Percentiles rank a stretch among this genome's conserved stretches.
Conservation (phyloP, 306 rosid genomes). For the Trichosanthes cucumerina region DNA sequence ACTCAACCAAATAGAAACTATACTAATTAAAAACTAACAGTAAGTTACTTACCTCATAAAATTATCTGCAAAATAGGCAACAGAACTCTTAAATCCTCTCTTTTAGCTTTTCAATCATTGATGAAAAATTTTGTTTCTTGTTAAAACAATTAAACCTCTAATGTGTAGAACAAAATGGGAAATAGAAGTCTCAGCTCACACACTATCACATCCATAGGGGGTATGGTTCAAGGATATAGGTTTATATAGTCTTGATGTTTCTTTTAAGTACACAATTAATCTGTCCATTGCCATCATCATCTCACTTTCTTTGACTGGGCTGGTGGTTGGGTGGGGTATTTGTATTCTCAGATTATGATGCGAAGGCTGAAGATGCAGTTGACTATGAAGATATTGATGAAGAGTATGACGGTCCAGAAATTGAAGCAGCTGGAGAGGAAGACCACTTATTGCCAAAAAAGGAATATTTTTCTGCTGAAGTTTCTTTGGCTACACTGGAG, state of each 20-base stretch:
- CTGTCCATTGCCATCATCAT: not conserved
- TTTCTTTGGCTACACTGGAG: conserved; percentile 44
- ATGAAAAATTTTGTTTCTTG: not conserved
- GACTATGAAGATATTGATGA: conserved; percentile 97
- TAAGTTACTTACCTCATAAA: not conserved
- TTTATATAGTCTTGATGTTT: not conserved
- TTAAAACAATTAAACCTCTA: not conserved
- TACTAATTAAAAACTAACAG: not conserved
- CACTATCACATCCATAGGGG: not conserved
- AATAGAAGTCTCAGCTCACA: not conserved
- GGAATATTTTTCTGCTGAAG: conserved; percentile 51
- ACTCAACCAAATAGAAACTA: not conserved
- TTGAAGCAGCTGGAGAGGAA: conserved; percentile 76
- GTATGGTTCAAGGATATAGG: not conserved
- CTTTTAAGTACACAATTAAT: not conserved
- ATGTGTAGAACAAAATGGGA: not conserved
- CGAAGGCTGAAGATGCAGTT: conserved; percentile 87
- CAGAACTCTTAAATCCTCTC: not conserved
- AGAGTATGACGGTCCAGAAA: conserved; percentile 89
- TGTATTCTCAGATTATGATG: conserved; percentile 52
- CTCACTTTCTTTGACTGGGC: not conserved
- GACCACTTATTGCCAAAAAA: conserved; percentile 73
- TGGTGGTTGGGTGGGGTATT: not conserved
- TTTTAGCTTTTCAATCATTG: not conserved
- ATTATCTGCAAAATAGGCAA: not conserved